These are phyloP conservation scores for Austroboletus niveus DNA, from an alignment of 1,284 basidiomycete genomes.

Conservation along the genomic window DNA sequence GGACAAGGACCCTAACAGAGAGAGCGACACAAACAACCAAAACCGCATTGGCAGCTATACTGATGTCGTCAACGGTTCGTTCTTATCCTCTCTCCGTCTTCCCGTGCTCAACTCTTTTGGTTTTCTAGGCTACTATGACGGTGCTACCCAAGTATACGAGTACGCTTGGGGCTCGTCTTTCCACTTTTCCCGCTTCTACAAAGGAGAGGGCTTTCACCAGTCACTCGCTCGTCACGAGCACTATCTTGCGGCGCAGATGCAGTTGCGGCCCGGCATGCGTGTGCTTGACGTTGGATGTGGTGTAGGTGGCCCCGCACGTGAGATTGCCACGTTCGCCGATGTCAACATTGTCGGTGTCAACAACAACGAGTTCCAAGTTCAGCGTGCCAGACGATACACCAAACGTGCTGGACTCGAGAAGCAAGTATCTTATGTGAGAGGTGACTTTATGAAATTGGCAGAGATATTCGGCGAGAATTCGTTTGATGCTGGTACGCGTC, in stretches of 20 bases:
- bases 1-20: slow-evolving; percentile 82
- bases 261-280: slow-evolving; percentile 84
- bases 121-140: slow-evolving; percentile 86
- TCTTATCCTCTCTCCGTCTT: no score
- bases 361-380: slow-evolving; percentile 97
- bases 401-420: slow-evolving; percentile 73
- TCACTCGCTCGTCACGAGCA: slow-evolving; percentile 96
- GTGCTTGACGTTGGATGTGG: slow-evolving; percentile 99
- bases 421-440: slow-evolving; percentile 82
- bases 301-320: slow-evolving; percentile 94
- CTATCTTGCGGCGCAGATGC: slow-evolving; percentile 89
- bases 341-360: slow-evolving; percentile 87
- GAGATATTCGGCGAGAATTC: slow-evolving; percentile 93
- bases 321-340: slow-evolving; percentile 92
- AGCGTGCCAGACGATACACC: slow-evolving; percentile 85
- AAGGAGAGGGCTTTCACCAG: slow-evolving; percentile 85
- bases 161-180: slow-evolving; percentile 94
- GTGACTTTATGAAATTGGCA: slow-evolving; percentile 94
- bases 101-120: neutral
- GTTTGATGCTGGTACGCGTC: slow-evolving; percentile 85
- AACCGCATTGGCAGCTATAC: slow-evolving; percentile 85
- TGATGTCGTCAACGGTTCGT: slow-evolving; percentile 89
- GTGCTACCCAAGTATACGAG: slow-evolving; percentile 96
- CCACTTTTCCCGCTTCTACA: slow-evolving; percentile 98
- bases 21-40: slow-evolving; percentile 67